phyloP scores from a whole-genome alignment of 805 yeast genomes.

The Scheffersomyces coipomensis region DNA sequence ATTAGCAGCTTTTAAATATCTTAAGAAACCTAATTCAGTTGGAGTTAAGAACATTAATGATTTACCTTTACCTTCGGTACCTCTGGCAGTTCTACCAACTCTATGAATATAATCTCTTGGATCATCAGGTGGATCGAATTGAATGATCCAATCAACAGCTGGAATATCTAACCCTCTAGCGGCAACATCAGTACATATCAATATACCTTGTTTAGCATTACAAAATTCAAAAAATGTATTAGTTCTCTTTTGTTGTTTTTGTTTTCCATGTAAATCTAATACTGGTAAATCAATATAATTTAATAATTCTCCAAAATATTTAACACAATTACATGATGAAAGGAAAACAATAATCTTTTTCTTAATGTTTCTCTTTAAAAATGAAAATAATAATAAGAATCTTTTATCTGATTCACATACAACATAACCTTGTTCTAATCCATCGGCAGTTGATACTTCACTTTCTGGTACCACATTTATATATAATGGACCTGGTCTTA shows the following conservation, averaged over 20 bases:
- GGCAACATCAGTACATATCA: constrained; percentile 97
- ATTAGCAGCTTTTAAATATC: constrained; percentile 94
- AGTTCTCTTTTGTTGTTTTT: constrained; percentile 97
- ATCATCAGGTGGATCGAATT: constrained; percentile 99
- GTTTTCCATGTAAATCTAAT: constrained; percentile 94
- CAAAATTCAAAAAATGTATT: constrained; percentile 98
- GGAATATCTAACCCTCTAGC: constrained; percentile 99
- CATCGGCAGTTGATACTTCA: constrained; percentile 89
- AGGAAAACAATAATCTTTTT: constrained; percentile 92
- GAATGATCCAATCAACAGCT: constrained; percentile 98
- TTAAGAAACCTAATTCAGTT: constrained; percentile 86
- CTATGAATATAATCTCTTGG: constrained; percentile 99
- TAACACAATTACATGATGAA: constrained; percentile 96
- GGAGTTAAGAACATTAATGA: constrained; percentile 95
- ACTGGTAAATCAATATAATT: constrained; percentile 98
- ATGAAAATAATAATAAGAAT: constrained; percentile 85
- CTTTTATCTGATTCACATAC: constrained; percentile 96
- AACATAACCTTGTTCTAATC: constrained; percentile 97
- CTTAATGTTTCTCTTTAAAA: constrained; percentile 87
- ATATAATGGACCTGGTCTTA: constrained; percentile 89
- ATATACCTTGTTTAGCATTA: constrained; percentile 91
- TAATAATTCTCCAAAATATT: constrained; percentile 89
- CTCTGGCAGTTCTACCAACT: constrained; percentile 99
- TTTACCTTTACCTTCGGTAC: constrained; percentile 83
- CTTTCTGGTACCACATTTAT: constrained; percentile 88